Base-by-base conservation (phyloP, 768 basidiomycete species). In the Leccinum disarticulatum region DNA sequence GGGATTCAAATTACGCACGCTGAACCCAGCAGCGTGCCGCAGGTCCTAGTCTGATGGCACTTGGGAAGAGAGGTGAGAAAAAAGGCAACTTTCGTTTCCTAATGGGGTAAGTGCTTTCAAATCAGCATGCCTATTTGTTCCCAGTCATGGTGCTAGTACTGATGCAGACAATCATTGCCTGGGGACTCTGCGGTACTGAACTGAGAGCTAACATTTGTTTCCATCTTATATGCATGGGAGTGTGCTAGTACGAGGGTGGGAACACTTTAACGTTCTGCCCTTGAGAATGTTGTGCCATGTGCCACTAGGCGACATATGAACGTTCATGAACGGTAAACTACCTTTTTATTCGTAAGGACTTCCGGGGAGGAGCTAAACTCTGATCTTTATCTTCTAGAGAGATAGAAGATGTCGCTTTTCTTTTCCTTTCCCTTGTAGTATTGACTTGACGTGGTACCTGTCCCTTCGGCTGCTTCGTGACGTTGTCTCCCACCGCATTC, bases 21-120 rank as follows among this genome's bases (percentile, higher is more conserved):
- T 63, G 65, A 63, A 54, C 43, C 63, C 68, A 67, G 66, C 63
- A 65, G 57, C 66, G 65, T 63, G 62, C 59, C 58, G 53, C 63
- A 60, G 62, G 55, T 49, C 53, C 22, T 51, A 3, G 48, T 55
- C 49, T 49, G 36, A 56, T 54, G 62, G 64, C 67, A 61, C 64
- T 53, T 57, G 60, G 57, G 49, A 64, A 64, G 67, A 74, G 68
- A 61, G 58, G 64, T 71, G 72, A 70, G 74, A 69, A 74, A 75
- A 68, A 61, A 35, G 62, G 19, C 17, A 57, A 30, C 52, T 27
- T 28, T 54, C 31, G 25, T 25, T 43, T 46, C 61, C 60, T 25
- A 11, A 27, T 36, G 6, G 15, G 22, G 50, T 27, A 19, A 46
- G 11, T 22, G 43, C 43, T 46, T 46, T 46, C 43, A 46, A 46